A percentile compares a stretch with the other conserved stretches of the same genome.
These are phyloP conservation scores for Teratosphaeria nubilosa DNA, from an alignment of 2,329 filamentous ascomycete genomes.

Conservation along the genomic window DNA sequence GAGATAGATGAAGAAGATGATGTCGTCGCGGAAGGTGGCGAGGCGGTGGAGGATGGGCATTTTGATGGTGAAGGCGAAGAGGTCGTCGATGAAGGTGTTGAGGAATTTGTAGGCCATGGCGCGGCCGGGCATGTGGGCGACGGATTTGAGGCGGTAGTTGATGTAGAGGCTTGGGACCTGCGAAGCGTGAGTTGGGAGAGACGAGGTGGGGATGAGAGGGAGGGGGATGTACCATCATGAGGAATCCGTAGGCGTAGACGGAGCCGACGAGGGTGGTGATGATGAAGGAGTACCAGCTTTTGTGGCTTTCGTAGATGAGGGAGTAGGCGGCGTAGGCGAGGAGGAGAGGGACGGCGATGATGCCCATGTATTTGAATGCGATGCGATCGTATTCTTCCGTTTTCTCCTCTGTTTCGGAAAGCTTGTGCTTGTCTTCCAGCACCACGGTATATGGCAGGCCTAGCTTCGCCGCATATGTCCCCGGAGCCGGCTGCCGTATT, in stretches of 20 bases:
- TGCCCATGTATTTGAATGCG: constrained; percentile 95
- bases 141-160: constrained; percentile 86
- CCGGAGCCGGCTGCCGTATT: constrained; percentile 56
- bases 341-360: constrained; percentile 78
- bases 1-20: constrained; percentile 96
- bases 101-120: constrained; percentile 98
- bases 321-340: constrained; percentile 86
- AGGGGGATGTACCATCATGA: constrained; percentile 69
- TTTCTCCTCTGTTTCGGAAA: constrained; percentile 91
- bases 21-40: constrained; percentile 83
- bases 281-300: constrained; percentile 84
- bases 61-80: constrained; percentile 98
- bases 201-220: not conserved
- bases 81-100: constrained; percentile 97
- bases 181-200: not conserved
- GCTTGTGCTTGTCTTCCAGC: constrained; percentile 94
- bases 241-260: constrained; percentile 95
- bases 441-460: constrained; percentile 59
- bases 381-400: constrained; percentile 98
- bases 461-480: constrained; percentile 40
- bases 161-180: constrained; percentile 80
- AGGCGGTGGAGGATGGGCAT: constrained; percentile 92
- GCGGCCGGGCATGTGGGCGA: constrained; percentile 93
- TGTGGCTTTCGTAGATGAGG: constrained; percentile 84
- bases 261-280: constrained; percentile 91